Evolutionary conservation across 208 protist species (phyloP).

Genomic region (Crithidia thermophila): DNA sequence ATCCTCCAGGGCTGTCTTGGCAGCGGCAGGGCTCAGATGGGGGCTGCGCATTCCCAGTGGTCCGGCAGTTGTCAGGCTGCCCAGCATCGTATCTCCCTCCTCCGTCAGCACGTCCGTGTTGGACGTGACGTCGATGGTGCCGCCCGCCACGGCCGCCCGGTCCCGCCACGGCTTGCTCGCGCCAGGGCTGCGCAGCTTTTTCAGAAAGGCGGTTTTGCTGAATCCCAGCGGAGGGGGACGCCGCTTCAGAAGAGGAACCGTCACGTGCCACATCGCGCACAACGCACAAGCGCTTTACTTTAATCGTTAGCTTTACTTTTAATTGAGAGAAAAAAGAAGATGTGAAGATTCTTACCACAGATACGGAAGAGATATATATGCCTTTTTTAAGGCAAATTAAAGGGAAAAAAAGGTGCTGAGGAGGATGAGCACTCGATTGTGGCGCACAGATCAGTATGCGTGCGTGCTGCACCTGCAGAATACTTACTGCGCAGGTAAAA

Average conservation of each 20-base stretch:
- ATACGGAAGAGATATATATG: no score
- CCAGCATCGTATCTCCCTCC: conserved; percentile 34
- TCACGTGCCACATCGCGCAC: conserved; percentile 36
- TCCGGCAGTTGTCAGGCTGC: conserved; percentile 46
- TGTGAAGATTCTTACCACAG: no score
- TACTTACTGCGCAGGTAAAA: no score
- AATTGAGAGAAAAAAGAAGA: not conserved
- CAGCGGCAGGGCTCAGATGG: conserved; percentile 7
- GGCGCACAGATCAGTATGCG: no score
- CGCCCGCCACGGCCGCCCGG: conserved; percentile 41
- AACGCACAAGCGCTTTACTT: no score
- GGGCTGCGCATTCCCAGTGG: conserved; percentile 71
- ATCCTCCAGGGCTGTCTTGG: conserved; percentile 1
- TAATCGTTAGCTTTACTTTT: no score
- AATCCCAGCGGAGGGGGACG: conserved; percentile 59
- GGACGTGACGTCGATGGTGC: conserved; percentile 70
- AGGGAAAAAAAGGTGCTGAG: no score
- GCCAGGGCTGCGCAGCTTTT: conserved; percentile 76
- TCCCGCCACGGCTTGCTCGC: conserved; percentile 85
- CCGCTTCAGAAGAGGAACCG: conserved; percentile 39
- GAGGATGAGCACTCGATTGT: no score
- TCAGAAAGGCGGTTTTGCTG: conserved; percentile 67
- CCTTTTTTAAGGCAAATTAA: no score
- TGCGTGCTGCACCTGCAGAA: no score
- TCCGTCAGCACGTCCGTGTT: conserved; percentile 45